A percentile compares a stretch with the other conserved stretches of the same genome.
These are phyloP conservation scores for Agastache rugosa DNA, from an alignment of 257 asterid species.

Conservation along the genomic window DNA sequence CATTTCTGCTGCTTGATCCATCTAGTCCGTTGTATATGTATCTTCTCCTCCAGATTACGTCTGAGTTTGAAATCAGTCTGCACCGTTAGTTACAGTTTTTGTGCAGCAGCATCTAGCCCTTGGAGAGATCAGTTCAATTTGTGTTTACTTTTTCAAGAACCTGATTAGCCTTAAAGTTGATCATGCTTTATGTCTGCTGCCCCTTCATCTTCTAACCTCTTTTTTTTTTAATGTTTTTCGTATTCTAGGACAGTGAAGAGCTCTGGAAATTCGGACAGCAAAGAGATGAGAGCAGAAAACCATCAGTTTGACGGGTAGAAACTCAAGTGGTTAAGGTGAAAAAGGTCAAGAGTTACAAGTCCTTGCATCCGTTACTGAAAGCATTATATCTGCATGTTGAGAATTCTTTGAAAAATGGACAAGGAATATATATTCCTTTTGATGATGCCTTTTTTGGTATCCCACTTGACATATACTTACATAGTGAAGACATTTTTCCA, in stretches of 20 bases:
- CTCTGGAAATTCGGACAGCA: background rate
- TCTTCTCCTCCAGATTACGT: slow-evolving; percentile 26
- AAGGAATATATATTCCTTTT: too few relatives aligned
- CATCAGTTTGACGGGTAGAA: slow-evolving; percentile 19
- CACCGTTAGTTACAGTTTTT: slow-evolving; percentile 37
- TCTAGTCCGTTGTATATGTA: background rate
- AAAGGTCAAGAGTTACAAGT: too few relatives aligned
- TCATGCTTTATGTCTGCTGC: slow-evolving; percentile 7
- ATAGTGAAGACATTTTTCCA: too few relatives aligned
- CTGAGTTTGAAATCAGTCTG: slow-evolving; percentile 27
- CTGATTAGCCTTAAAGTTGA: slow-evolving; percentile 32
- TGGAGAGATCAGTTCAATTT: background rate
- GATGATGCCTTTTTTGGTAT: too few relatives aligned
- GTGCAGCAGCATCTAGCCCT: slow-evolving; percentile 31
- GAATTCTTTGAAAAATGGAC: too few relatives aligned
- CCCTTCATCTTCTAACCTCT: slow-evolving; percentile 17
- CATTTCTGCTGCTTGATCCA: background rate
- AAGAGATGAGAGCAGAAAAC: slow-evolving; percentile 15
- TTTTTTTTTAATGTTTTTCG: background rate
- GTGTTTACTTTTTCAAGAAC: slow-evolving; percentile 22
- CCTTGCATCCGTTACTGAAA: too few relatives aligned
- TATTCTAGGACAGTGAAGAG: slow-evolving; percentile 18
- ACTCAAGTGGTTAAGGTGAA: too few relatives aligned
- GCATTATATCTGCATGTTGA: too few relatives aligned
- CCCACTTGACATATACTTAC: too few relatives aligned